Evolutionary conservation across 495 filamentous ascomycete species (phyloP).

Genomic region (Aspergillus egyptiacus): DNA sequence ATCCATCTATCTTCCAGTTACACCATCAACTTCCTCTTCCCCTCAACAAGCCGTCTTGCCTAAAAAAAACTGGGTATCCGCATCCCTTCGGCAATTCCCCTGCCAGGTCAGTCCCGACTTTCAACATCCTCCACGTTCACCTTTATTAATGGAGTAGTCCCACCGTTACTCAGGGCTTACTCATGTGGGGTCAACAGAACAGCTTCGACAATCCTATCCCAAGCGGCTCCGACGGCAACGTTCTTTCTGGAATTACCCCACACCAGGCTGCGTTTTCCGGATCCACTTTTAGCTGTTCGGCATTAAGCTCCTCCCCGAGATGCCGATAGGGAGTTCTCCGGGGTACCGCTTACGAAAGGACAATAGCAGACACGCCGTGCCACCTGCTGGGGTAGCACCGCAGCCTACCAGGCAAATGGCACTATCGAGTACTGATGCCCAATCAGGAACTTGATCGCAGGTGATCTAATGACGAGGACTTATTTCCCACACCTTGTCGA

Average conservation of each 20-base stretch:
- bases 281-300: constrained; percentile 13
- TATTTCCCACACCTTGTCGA: not conserved
- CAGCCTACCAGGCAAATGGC: not conserved
- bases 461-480: not conserved
- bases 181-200: constrained; percentile 34
- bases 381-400: not conserved
- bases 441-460: not conserved
- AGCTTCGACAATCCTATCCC: not conserved
- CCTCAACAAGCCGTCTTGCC: too few species aligned
- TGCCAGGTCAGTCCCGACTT: not conserved
- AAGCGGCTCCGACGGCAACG: not conserved
- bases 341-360: not conserved
- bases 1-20: not conserved
- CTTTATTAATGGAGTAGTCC: too few species aligned
- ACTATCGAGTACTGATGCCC: not conserved
- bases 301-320: constrained; percentile 15
- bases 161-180: constrained; percentile 34
- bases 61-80: too few species aligned
- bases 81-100: not conserved
- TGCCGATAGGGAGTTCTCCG: constrained; percentile 14
- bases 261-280: constrained; percentile 14
- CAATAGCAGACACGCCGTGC: not conserved
- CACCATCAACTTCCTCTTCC: too few species aligned
- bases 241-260: constrained; percentile 7
- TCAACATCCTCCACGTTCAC: constrained; percentile 2